Evolutionary conservation across 1,284 basidiomycete species (phyloP).

Genomic region (Caloboletus inedulis): DNA sequence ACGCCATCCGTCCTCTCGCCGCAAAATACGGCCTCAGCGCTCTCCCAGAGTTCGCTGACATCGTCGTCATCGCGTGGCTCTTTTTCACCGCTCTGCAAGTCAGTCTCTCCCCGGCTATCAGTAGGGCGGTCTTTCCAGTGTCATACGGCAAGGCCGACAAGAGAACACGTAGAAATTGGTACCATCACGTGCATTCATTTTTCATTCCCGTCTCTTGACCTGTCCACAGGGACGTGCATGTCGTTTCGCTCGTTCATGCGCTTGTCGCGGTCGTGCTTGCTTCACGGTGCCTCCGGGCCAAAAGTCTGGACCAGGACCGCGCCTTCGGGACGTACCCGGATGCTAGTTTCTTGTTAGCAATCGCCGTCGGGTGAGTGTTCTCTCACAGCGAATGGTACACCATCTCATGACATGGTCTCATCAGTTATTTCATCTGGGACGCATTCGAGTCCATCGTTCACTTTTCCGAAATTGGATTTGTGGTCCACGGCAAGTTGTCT

Average conservation of each 20-base stretch:
- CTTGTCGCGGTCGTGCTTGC: slow-evolving; percentile 44
- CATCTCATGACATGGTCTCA: background rate
- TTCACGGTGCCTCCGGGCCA: slow-evolving; percentile 36
- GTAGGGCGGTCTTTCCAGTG: slow-evolving; percentile 40
- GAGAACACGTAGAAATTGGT: slow-evolving; percentile 56
- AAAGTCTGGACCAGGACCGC: slow-evolving; percentile 41
- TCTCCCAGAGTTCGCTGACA: slow-evolving; percentile 61
- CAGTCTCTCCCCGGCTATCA: slow-evolving; percentile 48
- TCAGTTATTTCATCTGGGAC: slow-evolving; percentile 57
- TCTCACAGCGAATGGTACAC: background rate
- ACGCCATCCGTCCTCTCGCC: slow-evolving; percentile 25
- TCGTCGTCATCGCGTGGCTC: slow-evolving; percentile 60
- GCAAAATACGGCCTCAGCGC: slow-evolving; percentile 26
- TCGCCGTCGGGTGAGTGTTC: slow-evolving; percentile 45
- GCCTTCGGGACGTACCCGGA: slow-evolving; percentile 48
- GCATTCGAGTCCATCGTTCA: slow-evolving; percentile 45
- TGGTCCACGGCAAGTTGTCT: slow-evolving; percentile 54
- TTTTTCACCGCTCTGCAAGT: slow-evolving; percentile 50
- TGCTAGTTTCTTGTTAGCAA: slow-evolving; percentile 38
- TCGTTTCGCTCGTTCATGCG: slow-evolving; percentile 50
- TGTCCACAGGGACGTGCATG: slow-evolving; percentile 46
- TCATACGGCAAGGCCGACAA: slow-evolving; percentile 43
- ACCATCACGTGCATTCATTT: background rate
- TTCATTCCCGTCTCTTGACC: slow-evolving; percentile 2
- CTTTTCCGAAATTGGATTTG: slow-evolving; percentile 55